Conservation (phyloP, 2,329 filamentous ascomycete species). For the Cryphonectria nitschkei region DNA sequence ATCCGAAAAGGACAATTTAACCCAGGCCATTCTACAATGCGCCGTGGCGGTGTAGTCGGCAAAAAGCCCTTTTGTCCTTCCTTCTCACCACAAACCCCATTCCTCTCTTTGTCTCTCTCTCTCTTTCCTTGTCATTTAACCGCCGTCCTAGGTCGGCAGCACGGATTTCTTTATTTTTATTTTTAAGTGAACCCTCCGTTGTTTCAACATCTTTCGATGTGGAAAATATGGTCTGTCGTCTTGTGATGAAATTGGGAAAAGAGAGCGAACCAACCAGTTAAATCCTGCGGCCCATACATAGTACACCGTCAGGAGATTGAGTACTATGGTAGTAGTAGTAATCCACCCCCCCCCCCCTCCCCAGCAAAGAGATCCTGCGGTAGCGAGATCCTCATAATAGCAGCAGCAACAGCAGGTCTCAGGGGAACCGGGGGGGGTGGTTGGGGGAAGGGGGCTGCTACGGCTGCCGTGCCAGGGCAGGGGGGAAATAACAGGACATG, state of each 20-base stretch:
- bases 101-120: not conserved
- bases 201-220: constrained; percentile 24
- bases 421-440: constrained; percentile 18
- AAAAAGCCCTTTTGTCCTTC: not conserved
- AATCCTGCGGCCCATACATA: too few species aligned
- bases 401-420: constrained; percentile 20
- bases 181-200: constrained; percentile 10
- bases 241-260: constrained; percentile 12
- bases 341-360: constrained; percentile 14
- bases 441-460: not conserved
- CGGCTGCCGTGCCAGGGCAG: constrained; percentile 15
- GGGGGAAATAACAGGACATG: constrained; percentile 29
- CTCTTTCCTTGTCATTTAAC: constrained; percentile 12
- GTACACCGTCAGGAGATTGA: too few species aligned
- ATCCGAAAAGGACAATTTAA: constrained; percentile 2
- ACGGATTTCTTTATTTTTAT: too few species aligned
- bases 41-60: constrained; percentile 25
- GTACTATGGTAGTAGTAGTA: too few species aligned
- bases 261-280: not conserved
- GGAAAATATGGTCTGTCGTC: not conserved
- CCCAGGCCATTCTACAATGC: constrained; percentile 11
- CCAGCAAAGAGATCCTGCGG: not conserved
- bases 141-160: not conserved
- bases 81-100: not conserved
- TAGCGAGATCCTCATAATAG: constrained; percentile 20